These are phyloP conservation scores for Yarrowia galli DNA, from an alignment of 1,139 yeast species.

Conservation along the genomic window DNA sequence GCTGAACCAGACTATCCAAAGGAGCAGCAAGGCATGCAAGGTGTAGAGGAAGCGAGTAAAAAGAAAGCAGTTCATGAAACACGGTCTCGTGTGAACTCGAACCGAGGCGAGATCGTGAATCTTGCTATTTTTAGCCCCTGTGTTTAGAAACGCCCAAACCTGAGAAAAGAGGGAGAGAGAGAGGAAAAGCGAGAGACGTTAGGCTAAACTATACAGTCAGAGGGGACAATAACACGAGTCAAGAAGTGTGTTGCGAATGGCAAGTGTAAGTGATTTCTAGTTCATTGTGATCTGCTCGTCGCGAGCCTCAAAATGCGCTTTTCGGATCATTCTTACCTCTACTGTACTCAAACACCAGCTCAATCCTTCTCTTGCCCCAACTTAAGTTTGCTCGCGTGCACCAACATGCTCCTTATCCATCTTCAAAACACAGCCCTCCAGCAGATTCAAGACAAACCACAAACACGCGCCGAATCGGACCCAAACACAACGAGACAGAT, in stretches of 20 bases:
- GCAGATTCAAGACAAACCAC: not conserved
- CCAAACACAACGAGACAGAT: not conserved
- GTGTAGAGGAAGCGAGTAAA: not conserved
- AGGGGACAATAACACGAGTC: not conserved
- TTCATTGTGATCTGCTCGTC: not conserved
- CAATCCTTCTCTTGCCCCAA: not conserved
- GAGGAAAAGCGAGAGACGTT: not conserved
- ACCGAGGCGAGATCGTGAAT: not conserved
- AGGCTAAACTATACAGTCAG: conserved; percentile 6
- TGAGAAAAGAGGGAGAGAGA: not conserved
- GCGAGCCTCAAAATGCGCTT: too few relatives aligned
- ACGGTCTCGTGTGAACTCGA: not conserved
- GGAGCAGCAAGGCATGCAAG: not conserved
- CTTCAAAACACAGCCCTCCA: not conserved
- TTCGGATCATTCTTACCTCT: not conserved
- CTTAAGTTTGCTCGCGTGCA: not conserved
- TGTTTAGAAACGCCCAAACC: not conserved
- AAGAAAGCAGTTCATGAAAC: not conserved
- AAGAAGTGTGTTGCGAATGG: too few relatives aligned
- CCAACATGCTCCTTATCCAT: not conserved
- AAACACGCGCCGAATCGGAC: not conserved
- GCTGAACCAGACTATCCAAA: not conserved
- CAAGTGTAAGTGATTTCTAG: not conserved
- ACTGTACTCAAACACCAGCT: not conserved
- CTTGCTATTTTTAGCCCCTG: conserved; percentile 24